These are phyloP conservation scores for Boechera divaricarpa DNA, from an alignment of 345 rosid genomes.

Conservation along the genomic window DNA sequence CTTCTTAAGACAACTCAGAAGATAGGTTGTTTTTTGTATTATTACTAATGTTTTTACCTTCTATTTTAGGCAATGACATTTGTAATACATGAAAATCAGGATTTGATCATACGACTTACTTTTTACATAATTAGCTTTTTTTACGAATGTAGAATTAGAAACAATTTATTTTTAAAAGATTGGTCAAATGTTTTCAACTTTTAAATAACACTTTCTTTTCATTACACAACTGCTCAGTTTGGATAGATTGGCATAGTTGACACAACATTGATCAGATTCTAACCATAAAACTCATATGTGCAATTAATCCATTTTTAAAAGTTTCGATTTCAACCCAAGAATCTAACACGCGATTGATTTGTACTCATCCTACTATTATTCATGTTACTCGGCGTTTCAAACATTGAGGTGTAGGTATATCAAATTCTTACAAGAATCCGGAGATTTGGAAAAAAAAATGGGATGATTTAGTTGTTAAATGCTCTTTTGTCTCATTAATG, in stretches of 20 bases:
- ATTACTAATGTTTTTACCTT: neutral
- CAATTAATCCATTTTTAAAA: neutral
- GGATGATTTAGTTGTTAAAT: neutral
- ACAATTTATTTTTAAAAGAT: constrained; percentile 7
- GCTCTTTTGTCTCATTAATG: neutral
- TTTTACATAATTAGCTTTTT: constrained; percentile 14
- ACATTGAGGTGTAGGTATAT: neutral
- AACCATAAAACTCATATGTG: too few relatives aligned
- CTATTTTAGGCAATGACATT: constrained; percentile 38
- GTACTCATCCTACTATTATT: too few relatives aligned
- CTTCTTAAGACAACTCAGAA: constrained; percentile 45
- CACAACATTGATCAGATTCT: constrained; percentile 10
- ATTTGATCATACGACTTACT: neutral
- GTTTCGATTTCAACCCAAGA: neutral
- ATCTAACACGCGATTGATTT: neutral
- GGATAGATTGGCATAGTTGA: neutral
- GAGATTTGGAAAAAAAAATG: neutral
- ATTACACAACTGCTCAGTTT: neutral
- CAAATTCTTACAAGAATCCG: neutral
- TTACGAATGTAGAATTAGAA: neutral
- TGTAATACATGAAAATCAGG: constrained; percentile 19
- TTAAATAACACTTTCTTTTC: neutral
- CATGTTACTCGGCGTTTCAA: neutral
- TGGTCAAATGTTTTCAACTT: constrained; percentile 14
- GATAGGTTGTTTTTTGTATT: constrained; percentile 21